phyloP scores from a whole-genome alignment of 345 rosid genomes.

The Erysimum cheiranthoides region DNA sequence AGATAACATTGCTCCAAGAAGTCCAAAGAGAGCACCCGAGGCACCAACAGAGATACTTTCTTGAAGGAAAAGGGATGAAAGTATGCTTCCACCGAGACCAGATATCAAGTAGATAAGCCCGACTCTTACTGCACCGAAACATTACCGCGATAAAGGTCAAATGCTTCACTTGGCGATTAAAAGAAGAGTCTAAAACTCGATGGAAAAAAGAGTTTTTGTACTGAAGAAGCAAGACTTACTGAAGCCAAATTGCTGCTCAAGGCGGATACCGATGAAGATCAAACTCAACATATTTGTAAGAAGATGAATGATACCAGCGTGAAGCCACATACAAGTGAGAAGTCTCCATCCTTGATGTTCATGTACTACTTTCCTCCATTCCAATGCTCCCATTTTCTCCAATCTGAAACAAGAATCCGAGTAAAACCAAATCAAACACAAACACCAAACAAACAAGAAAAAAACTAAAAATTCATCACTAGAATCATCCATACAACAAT shows the following conservation, averaged over 20 bases:
- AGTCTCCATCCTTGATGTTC: conserved; percentile 92
- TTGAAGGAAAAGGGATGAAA: conserved; percentile 74
- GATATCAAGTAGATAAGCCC: conserved; percentile 78
- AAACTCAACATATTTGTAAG: conserved; percentile 86
- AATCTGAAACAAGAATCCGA: conserved; percentile 52
- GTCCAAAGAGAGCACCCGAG: conserved; percentile 98
- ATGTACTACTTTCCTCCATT: conserved; percentile 75
- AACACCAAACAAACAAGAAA: neutral
- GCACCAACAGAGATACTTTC: conserved; percentile 94
- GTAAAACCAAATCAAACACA: conserved; percentile 1
- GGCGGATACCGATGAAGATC: conserved; percentile 87
- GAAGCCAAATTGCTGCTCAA: conserved; percentile 94
- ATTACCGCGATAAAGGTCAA: neutral
- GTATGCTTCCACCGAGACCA: conserved; percentile 85
- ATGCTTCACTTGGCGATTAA: neutral
- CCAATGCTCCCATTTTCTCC: conserved; percentile 85
- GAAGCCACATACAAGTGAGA: conserved; percentile 86
- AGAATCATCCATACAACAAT: neutral
- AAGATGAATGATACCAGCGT: conserved; percentile 94
- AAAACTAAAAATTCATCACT: neutral
- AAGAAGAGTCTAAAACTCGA: neutral
- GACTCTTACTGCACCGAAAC: conserved; percentile 61
- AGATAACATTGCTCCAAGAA: conserved; percentile 93
- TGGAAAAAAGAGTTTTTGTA: neutral
- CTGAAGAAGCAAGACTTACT: conserved; percentile 49